phyloP scores from a whole-genome alignment of 2,329 filamentous ascomycete species.

The Arthrobotrys musiformis region DNA sequence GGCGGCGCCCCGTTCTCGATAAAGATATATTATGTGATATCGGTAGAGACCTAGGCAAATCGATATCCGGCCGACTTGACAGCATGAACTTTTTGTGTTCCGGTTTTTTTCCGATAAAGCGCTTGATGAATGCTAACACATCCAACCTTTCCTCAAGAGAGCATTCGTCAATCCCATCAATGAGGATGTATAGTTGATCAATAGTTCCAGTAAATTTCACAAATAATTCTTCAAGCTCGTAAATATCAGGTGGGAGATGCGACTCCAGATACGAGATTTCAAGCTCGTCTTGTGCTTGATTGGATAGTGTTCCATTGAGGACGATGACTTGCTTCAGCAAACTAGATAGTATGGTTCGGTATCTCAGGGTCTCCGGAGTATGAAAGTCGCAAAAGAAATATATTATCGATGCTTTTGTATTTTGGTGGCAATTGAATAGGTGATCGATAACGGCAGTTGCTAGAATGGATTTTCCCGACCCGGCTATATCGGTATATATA shows the following conservation, averaged over 20 bases:
- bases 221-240: slow-evolving; percentile 23
- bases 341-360: slow-evolving; percentile 42
- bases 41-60: slow-evolving; percentile 34
- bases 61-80: slow-evolving; percentile 59
- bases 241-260: slow-evolving; percentile 25
- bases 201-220: neutral
- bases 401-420: slow-evolving; percentile 14
- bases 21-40: slow-evolving; percentile 54
- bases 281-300: slow-evolving; percentile 9
- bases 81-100: slow-evolving; percentile 59
- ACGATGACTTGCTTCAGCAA: slow-evolving; percentile 54
- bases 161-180: slow-evolving; percentile 58
- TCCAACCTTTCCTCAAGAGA: slow-evolving; percentile 19
- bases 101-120: neutral
- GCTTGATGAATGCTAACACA: slow-evolving; percentile 20
- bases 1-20: slow-evolving; percentile 33
- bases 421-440: slow-evolving; percentile 12
- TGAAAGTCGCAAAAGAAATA: slow-evolving; percentile 58
- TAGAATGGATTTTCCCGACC: slow-evolving; percentile 57
- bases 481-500: slow-evolving; percentile 31
- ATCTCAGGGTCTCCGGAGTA: slow-evolving; percentile 16
- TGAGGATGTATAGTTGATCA: slow-evolving; percentile 35
- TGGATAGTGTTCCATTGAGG: slow-evolving; percentile 7
- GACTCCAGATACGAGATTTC: slow-evolving; percentile 24
- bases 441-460: slow-evolving; percentile 47